Evolutionary conservation across 441 rosid species (phyloP), one percentile per base, ranked within the genome.

Genomic region (Populus hybrid): DNA sequence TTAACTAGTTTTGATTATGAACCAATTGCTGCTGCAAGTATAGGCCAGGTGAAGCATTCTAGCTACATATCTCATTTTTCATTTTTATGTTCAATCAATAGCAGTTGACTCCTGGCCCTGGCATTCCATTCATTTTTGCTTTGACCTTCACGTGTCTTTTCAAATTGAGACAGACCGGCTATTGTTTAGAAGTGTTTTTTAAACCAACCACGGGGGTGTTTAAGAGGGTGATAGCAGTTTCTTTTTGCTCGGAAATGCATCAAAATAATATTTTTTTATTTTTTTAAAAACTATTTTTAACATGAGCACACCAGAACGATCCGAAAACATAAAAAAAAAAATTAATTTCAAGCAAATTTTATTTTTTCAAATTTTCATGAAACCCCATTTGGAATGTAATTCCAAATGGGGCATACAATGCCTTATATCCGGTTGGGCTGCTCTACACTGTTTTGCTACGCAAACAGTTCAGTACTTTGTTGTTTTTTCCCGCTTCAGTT

Each of bases 21-120:
- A 74, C 98, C 98, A 66, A 24, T 95, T 63, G 99, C 99, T 65
- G 92, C 99, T 75, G 99, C 99, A 20, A 95, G 99, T 85, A 94
- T 95, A 67, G 99, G 99, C 81, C 98, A 94, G 98, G 99, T 90
- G 80, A 84, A 68, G 71, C 75, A 46, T 63, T 66, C 67, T 65
- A 34, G 61, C 70, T 64, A 18, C 57, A 8, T 72, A 63, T 72
- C 50, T n/a, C n/a, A n/a, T n/a, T n/a, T n/a, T n/a, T 71, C 8
- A n/a, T 2, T 30, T 16, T 36, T 12, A 10, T 30, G 10, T 35
- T 71, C 32, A 21, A 0, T 38, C 28, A 28, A 18, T 59, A 8
- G n/a, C 59, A 16, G 14, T 69, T 59, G 34, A 79, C 36, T 63
- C 3, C 2, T 64, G 34, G n/a, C 59, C 77, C 42, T 66, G 75